Evolutionary conservation across 495 filamentous ascomycete species (phyloP).

Genomic region (Hyaloscypha bicolor): DNA sequence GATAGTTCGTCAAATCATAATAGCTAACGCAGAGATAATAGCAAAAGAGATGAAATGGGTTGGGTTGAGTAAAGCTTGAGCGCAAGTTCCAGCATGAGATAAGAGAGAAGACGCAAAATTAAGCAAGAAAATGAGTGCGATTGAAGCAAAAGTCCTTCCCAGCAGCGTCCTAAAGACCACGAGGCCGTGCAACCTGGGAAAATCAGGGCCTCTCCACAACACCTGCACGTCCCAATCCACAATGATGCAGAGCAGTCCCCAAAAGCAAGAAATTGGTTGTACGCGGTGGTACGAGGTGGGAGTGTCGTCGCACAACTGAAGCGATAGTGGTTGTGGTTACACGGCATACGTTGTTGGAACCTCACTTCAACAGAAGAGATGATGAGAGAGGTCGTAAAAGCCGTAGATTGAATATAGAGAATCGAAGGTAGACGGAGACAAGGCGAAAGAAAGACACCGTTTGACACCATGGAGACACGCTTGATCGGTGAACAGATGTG

Average conservation of each 20-base stretch:
- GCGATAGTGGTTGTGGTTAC: not conserved
- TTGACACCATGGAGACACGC: no score
- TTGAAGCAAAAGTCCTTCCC: no score
- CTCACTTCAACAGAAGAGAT: not conserved
- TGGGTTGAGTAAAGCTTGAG: no score
- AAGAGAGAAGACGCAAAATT: no score
- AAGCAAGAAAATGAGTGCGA: no score
- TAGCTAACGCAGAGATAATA: no score
- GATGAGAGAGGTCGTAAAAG: not conserved
- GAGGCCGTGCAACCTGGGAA: not conserved
- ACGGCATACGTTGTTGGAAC: not conserved
- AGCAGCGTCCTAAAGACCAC: no score
- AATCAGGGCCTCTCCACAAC: not conserved
- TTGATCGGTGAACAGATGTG: no score
- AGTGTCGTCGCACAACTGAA: not conserved
- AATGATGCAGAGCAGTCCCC: not conserved
- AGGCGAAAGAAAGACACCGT: not conserved
- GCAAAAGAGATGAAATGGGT: no score
- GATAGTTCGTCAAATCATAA: no score
- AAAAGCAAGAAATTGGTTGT: not conserved
- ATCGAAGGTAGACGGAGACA: not conserved
- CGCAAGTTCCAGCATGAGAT: no score
- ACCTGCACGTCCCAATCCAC: not conserved
- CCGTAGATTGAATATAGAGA: not conserved
- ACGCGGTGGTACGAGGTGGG: not conserved